Conservation (phyloP, 1,284 basidiomycete species). For the Sporisorium graminicola region DNA sequence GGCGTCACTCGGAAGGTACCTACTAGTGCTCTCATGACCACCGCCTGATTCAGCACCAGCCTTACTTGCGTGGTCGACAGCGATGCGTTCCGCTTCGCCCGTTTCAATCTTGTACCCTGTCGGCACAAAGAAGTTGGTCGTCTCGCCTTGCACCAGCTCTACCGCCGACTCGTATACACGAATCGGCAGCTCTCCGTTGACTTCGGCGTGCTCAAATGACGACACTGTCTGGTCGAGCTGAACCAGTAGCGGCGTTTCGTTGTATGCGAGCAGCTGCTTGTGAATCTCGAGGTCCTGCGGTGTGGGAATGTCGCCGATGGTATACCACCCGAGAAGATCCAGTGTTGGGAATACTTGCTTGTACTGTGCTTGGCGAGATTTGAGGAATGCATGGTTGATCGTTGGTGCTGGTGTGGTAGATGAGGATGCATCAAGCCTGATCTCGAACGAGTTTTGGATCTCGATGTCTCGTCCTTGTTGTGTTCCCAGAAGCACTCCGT, state of each 20-base stretch:
- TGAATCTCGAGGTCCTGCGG: constrained; percentile 83
- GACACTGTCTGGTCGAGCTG: constrained; percentile 71
- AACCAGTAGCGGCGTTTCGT: constrained; percentile 73
- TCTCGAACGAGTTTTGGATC: constrained; percentile 95
- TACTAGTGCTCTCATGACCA: constrained; percentile 73
- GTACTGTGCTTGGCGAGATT: constrained; percentile 88
- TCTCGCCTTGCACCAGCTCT: constrained; percentile 51
- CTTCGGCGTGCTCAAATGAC: constrained; percentile 34
- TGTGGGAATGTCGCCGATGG: constrained; percentile 80
- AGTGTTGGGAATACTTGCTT: constrained; percentile 97
- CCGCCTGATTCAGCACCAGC: constrained; percentile 81
- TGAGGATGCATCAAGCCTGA: constrained; percentile 73
- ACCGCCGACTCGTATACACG: constrained; percentile 59
- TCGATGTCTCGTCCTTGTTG: constrained; percentile 93
- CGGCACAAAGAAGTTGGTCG: constrained; percentile 76
- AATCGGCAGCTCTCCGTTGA: constrained; percentile 57
- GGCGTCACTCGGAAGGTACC: constrained; percentile 29
- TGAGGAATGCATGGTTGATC: constrained; percentile 75
- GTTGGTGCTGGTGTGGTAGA: constrained; percentile 2
- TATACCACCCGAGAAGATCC: constrained; percentile 97
- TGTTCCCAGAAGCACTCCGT: constrained; percentile 93
- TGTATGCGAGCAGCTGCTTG: constrained; percentile 76
- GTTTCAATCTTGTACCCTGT: constrained; percentile 90
- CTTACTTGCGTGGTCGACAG: constrained; percentile 93
- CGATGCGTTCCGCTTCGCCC: constrained; percentile 96